Evolutionary conservation across 2,329 filamentous ascomycete genomes (phyloP).

Genomic region (Venturia pyrina): DNA sequence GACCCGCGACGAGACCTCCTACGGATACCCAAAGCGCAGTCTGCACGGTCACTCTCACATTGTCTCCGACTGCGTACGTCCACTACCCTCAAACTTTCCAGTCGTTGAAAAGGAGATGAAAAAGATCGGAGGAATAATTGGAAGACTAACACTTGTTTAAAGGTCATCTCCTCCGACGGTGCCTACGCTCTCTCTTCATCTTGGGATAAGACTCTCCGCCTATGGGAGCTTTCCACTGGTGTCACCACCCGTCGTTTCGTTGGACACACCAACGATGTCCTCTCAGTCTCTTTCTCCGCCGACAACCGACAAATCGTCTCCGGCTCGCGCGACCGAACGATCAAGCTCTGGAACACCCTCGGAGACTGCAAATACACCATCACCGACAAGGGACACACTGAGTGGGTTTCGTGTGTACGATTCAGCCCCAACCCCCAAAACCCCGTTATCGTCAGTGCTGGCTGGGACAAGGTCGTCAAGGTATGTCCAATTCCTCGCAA

Average conservation of each 20-base stretch:
- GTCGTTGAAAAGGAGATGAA: not conserved
- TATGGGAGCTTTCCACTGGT: conserved; percentile 97
- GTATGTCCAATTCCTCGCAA: conserved; percentile 47
- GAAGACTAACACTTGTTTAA: conserved; percentile 20
- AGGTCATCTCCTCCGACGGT: conserved; percentile 99
- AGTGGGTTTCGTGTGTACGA: conserved; percentile 98
- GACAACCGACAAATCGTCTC: conserved; percentile 99
- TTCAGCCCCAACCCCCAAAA: conserved; percentile 99
- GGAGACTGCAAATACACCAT: conserved; percentile 99
- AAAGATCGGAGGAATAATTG: conserved; percentile 2
- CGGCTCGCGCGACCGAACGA: conserved; percentile 92
- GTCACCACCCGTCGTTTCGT: conserved; percentile 97
- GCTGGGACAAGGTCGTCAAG: conserved; percentile 99
- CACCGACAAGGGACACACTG: conserved; percentile 99
- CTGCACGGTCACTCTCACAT: conserved; percentile 99
- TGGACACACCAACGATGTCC: conserved; percentile 98
- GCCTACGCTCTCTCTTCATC: conserved; percentile 97
- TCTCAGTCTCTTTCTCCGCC: conserved; percentile 99
- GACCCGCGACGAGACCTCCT: conserved; percentile 94
- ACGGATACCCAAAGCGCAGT: conserved; percentile 98
- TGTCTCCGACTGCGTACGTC: conserved; percentile 97
- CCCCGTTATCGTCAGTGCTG: conserved; percentile 96
- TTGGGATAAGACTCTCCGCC: conserved; percentile 99
- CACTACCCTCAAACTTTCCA: conserved; percentile 12
- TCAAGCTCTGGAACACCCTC: conserved; percentile 99